Evolutionary conservation across 2,329 filamentous ascomycete genomes (phyloP), one percentile per base, ranked within the genome.

Genomic region (Periconia macrospinosa): DNA sequence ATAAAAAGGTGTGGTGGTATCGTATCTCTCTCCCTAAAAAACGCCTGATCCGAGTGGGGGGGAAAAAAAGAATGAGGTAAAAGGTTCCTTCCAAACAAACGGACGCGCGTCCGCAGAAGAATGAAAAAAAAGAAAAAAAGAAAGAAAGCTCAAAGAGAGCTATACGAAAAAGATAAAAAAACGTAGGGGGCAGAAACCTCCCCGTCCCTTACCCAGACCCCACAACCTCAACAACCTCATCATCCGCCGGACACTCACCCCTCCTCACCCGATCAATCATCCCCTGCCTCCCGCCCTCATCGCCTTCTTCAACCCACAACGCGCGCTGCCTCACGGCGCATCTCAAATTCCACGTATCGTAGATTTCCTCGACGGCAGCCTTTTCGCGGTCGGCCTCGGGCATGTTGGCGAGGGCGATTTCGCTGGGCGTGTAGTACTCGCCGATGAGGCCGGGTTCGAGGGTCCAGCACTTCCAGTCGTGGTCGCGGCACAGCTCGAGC

Each of bases 381-480:
- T 15, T 19, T 15, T 20, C 37, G 1, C n/a, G 48, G 27, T 43
- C 45, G 20, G 33, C 48, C 27, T 14, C 44, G 14, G 10, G 45
- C 54, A 8, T 17, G 35, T 20, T 59, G 55, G 13, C 52, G 55
- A 41, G 44, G 45, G 14, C 50, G 50, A 76, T 76, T 57, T 73
- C 71, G 23, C 63, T 71, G 20, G 47, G 51, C 7, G 59, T 67
- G 17, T 67, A 59, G 23, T 65, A 56, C 51, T 76, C 75, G 51
- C 76, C 73, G 50, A 77, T 75, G n/a, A 77, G 45, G 53, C 76
- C 75, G 1, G 74, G 74, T 23, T 65, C 68, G 3, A 70, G 66
- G 18, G 62, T 72, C 57, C 64, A 75, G 57, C 75, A 77, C 37
- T 56, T 53, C 58, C 70, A 69, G 7, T 62, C 67, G 0, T 56